These are phyloP conservation scores for Taiwanofungus camphoratus DNA, from an alignment of 1,284 basidiomycete genomes.

Conservation along the genomic window DNA sequence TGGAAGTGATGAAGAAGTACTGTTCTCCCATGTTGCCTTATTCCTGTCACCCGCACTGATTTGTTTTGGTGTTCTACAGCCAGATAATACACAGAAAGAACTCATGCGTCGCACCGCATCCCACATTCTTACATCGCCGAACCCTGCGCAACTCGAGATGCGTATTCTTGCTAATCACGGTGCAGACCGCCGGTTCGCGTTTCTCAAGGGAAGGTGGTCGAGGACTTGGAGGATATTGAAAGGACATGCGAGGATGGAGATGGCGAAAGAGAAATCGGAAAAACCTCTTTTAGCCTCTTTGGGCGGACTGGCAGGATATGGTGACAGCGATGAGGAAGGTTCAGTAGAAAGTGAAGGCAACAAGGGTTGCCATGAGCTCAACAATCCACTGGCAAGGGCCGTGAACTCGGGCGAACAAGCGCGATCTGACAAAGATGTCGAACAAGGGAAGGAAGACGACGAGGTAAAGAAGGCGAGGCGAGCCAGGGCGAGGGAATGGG, in stretches of 20 bases:
- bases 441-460: conserved; percentile 21
- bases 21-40: conserved; percentile 8
- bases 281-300: conserved; percentile 27
- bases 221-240: conserved; percentile 53
- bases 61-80: conserved; percentile 35
- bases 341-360: conserved; percentile 2
- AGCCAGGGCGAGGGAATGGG: conserved; percentile 51
- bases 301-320: conserved; percentile 53
- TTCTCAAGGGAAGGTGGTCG: conserved; percentile 71
- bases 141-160: conserved; percentile 76
- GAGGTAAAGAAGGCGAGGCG: conserved; percentile 43
- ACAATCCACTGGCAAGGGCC: neutral
- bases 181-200: conserved; percentile 64
- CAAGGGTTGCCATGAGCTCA: neutral
- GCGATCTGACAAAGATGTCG: neutral
- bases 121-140: conserved; percentile 63
- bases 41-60: neutral
- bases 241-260: conserved; percentile 35
- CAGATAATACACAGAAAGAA: conserved; percentile 54
- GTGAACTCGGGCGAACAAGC: neutral
- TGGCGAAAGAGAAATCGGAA: conserved; percentile 20
- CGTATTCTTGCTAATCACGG: conserved; percentile 85
- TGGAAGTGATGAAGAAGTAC: conserved; percentile 69
- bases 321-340: conserved; percentile 41
- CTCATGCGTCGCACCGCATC: conserved; percentile 74